Base-by-base conservation (phyloP, 768 basidiomycete species). In the Leccinum imitatum region DNA sequence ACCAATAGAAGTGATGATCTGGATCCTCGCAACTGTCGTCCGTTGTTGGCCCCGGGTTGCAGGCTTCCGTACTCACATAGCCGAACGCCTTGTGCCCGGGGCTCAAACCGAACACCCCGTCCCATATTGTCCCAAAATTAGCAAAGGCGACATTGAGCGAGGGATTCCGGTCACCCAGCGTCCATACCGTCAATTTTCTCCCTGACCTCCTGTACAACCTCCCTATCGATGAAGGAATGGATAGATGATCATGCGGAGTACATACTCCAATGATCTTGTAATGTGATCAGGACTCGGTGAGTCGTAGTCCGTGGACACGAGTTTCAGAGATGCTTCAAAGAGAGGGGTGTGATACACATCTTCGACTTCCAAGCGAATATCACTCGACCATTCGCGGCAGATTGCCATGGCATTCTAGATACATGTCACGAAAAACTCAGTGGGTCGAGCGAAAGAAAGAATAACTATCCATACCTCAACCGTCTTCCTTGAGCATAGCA, bases 341-440 rank as follows among this genome's bases (percentile, higher is more conserved):
- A 83, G 61, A 9, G 84, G 84, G 8, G 78, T 68, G 11, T 60
- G 71, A 33, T 72, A 73, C 23, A 85, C 78, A 25, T 82, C 80
- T 52, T 82, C 85, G 31, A 83, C 80, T 58, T 83, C 80, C 33
- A 85, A 69, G 55, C 80, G 81, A 39, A 71, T 62, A 30, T 70
- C 69, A 54, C 69, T 71, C 5, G 78, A 68, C 84, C 84, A 86
- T 41, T 71, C 69, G 11, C 75, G 67, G 63, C 83, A 85, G 44
- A 87, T 81, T 3, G 75, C 70, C 15, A 82, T 73, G 35, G 82
- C 76, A 59, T 82, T 79, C 86, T 87, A 65, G n/a, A 57, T 1
- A n/a, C 17, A 17, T 39, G 3, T 25, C 41, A 25, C 1, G 2
- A 30, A 6, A 19, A 3, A 11, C 30, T 60, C 6, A 35, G 19